These are phyloP conservation scores for Chrysoporthe cubensis DNA, from an alignment of 2,329 filamentous ascomycete genomes.

Conservation along the genomic window DNA sequence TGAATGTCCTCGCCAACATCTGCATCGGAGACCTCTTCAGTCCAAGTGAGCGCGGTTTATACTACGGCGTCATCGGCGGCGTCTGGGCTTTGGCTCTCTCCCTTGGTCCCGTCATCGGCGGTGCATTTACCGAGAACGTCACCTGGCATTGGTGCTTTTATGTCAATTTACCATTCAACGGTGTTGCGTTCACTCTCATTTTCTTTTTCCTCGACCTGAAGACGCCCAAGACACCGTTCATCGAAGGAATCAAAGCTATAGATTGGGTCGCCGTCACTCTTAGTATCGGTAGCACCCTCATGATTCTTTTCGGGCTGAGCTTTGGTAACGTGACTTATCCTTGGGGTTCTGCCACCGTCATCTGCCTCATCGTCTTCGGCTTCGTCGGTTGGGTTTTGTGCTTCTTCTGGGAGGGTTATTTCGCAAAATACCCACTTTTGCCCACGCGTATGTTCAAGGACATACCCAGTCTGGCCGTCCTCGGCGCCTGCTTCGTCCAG, in stretches of 20 bases:
- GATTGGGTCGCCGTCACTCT: constrained; percentile 45
- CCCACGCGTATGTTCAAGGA: too few relatives aligned
- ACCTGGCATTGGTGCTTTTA: constrained; percentile 36
- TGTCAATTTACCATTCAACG: constrained; percentile 34
- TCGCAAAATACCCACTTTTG: too few relatives aligned
- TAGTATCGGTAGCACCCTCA: not conserved
- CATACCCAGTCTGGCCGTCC: too few relatives aligned
- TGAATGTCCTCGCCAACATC: constrained; percentile 43
- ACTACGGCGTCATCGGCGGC: constrained; percentile 43
- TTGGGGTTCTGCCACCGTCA: constrained; percentile 74
- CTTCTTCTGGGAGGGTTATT: too few relatives aligned
- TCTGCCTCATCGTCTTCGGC: constrained; percentile 66
- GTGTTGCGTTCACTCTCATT: constrained; percentile 29
- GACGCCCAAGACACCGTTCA: constrained; percentile 63
- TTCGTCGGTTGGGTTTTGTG: too few relatives aligned
- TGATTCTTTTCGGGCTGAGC: constrained; percentile 73
- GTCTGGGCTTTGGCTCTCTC: constrained; percentile 51
- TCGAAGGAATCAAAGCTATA: constrained; percentile 62
- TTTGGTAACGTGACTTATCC: constrained; percentile 77
- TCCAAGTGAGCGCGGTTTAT: constrained; percentile 34
- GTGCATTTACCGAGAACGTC: constrained; percentile 31
- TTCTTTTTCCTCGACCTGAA: constrained; percentile 50
- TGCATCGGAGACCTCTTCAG: constrained; percentile 44
- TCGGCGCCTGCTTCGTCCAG: too few relatives aligned
- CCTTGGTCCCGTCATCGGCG: constrained; percentile 33